These are phyloP conservation scores for Aspergillus saccharolyticus DNA, from an alignment of 495 filamentous ascomycete species.

Conservation along the genomic window DNA sequence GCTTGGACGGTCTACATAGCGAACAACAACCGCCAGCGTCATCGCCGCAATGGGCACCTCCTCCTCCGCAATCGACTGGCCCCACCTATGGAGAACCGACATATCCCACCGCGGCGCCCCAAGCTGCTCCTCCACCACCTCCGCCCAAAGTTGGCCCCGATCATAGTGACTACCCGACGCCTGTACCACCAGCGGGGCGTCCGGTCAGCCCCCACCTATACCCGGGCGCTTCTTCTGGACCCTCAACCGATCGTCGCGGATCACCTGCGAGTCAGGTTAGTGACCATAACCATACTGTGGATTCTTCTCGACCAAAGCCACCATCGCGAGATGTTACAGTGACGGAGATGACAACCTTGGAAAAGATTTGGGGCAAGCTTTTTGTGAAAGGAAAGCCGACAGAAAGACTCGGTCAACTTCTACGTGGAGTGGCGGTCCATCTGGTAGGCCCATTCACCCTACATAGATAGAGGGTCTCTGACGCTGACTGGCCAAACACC, in stretches of 20 bases:
- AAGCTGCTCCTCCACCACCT: slow-evolving; percentile 18
- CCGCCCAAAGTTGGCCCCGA: slow-evolving; percentile 20
- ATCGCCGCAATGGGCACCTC: slow-evolving; percentile 28
- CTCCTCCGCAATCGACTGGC: slow-evolving; percentile 13
- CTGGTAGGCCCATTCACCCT: slow-evolving; percentile 50
- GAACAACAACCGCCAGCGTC: slow-evolving; percentile 25
- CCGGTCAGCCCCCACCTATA: slow-evolving; percentile 22
- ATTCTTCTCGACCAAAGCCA: slow-evolving; percentile 36
- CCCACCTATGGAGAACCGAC: slow-evolving; percentile 26
- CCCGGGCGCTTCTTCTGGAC: slow-evolving; percentile 20
- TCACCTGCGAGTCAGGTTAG: slow-evolving; percentile 37
- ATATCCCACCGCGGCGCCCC: slow-evolving; percentile 22
- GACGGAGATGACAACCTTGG: slow-evolving; percentile 54
- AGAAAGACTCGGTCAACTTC: slow-evolving; percentile 60
- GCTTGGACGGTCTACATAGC: slow-evolving; percentile 32
- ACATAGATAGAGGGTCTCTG: not conserved
- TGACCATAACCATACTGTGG: slow-evolving; percentile 21
- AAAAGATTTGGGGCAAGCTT: slow-evolving; percentile 70
- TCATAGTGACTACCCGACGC: slow-evolving; percentile 39
- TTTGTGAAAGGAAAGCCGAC: slow-evolving; percentile 71
- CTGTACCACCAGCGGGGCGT: slow-evolving; percentile 31
- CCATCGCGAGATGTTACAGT: slow-evolving; percentile 43
- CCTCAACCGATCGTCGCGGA: slow-evolving; percentile 20
- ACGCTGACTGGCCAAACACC: slow-evolving; percentile 19
- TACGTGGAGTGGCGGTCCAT: slow-evolving; percentile 72